phyloP scores from a whole-genome alignment of 2,329 filamentous ascomycete species.

The Colletotrichum sp. region DNA sequence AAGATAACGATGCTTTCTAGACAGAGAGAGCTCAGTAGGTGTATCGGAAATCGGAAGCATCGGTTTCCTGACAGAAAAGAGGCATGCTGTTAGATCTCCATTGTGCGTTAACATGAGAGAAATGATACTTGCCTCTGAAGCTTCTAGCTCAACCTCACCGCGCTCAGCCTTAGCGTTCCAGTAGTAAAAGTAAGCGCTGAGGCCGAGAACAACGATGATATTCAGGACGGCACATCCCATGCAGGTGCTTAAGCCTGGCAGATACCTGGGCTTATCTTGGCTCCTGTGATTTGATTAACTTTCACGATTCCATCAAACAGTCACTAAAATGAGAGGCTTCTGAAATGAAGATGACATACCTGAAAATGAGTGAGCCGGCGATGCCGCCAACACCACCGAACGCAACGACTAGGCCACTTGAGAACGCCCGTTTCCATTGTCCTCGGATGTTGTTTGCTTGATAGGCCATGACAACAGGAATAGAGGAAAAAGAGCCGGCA shows the following conservation, averaged over 20 bases:
- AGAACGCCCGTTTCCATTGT: conserved; percentile 24
- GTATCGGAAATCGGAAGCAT: conserved; percentile 5
- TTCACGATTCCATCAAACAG: too few relatives aligned
- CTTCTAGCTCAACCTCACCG: conserved; percentile 4
- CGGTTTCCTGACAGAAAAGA: conserved; percentile 16
- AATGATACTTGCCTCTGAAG: not conserved
- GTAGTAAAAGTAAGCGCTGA: conserved; percentile 6
- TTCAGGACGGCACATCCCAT: conserved; percentile 9
- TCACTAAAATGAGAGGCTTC: too few relatives aligned
- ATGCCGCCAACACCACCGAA: conserved; percentile 21
- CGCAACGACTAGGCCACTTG: conserved; percentile 15
- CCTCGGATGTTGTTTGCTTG: conserved; percentile 24
- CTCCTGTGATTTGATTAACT: not conserved
- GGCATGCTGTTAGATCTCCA: too few relatives aligned
- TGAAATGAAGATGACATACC: not conserved
- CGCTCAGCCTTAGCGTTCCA: conserved; percentile 6
- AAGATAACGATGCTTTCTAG: too few relatives aligned
- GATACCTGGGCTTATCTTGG: conserved; percentile 8
- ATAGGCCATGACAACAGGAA: conserved; percentile 13
- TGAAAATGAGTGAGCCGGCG: conserved; percentile 21
- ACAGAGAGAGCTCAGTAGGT: too few relatives aligned
- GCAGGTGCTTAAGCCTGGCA: conserved; percentile 7
- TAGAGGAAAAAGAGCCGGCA: conserved; percentile 9
- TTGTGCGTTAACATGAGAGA: too few relatives aligned
- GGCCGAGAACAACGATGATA: not conserved